Base-by-base conservation (phyloP, 2,329 filamentous ascomycete genomes). In the Trichoderma gracile region DNA sequence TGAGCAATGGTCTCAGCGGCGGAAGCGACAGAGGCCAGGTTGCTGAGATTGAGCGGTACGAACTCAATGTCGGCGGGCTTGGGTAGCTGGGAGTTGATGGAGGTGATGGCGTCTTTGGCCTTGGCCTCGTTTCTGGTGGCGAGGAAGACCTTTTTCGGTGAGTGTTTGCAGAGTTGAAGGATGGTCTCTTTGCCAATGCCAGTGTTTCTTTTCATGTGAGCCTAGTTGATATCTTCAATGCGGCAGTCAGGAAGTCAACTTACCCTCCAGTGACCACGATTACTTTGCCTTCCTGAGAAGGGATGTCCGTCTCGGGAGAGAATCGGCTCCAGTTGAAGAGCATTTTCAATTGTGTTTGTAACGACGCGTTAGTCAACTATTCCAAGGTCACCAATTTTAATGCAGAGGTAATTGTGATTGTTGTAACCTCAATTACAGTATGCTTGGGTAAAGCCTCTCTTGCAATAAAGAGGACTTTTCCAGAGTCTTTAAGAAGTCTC, bases 81-180 rank as follows among this genome's bases (percentile, higher is more conserved):
- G 67, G 52, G 75, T 59, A 66, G 79, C 70, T 65, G 53, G 5
- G 80, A 76, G 40, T 54, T 62, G 25, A 62, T 62, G n/a, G 59
- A 62, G 3, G 76, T 73, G 17, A 79, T 72, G 47, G 85, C 80
- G 9, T 79, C 76, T 8, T 78, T 75, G 21, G 76, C 79, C 12
- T 79, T 79, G 52, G 79, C 75, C 47, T 71, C 74, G 21, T 76
- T 81, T 52, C 84, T 80, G 2, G 82, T 82, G 15, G 79, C 82
- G 65, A 87, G 78, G 74, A 82, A 86, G 66, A 87, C 81, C 63
- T 83, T 79, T 0, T 75, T 74, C 1, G 84, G 83, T 8, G 76
- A 71, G 70, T 86, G 84, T 14, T 67, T 67, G 19, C 70, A 66
- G 42, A 75, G 68, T 7, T 74, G 70, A 5, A 70, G 65, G 3